Conservation (phyloP, 805 yeast species). For the Geotrichum ghanense region DNA sequence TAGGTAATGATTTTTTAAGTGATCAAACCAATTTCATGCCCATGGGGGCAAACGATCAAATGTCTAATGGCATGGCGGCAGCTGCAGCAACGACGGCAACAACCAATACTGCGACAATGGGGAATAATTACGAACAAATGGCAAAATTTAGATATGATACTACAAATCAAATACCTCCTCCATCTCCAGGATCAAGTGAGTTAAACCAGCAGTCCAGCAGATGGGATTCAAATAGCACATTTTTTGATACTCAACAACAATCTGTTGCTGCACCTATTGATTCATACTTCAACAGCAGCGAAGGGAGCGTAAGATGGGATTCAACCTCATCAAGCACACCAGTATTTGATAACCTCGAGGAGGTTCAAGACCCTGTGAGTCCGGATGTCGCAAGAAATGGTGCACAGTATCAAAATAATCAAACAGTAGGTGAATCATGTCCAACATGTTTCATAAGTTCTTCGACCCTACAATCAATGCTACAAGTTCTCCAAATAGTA, state of each 20-base stretch:
- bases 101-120: too few relatives aligned
- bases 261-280: neutral
- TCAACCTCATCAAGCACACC: neutral
- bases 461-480: neutral
- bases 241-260: neutral
- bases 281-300: neutral
- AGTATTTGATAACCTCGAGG: neutral
- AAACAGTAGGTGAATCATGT: neutral
- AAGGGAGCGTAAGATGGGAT: neutral
- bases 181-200: neutral
- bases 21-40: conserved; percentile 3
- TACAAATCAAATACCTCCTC: neutral
- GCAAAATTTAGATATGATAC: neutral
- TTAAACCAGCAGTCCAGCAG: neutral
- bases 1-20: conserved; percentile 16
- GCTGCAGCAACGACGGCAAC: too few relatives aligned
- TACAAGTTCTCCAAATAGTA: neutral
- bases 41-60: neutral
- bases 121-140: neutral
- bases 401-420: neutral
- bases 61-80: too few relatives aligned
- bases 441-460: neutral
- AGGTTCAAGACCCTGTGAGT: neutral
- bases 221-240: neutral
- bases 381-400: neutral